Conservation (phyloP, 768 basidiomycete species). For the Pleurotus tuoliensis region DNA sequence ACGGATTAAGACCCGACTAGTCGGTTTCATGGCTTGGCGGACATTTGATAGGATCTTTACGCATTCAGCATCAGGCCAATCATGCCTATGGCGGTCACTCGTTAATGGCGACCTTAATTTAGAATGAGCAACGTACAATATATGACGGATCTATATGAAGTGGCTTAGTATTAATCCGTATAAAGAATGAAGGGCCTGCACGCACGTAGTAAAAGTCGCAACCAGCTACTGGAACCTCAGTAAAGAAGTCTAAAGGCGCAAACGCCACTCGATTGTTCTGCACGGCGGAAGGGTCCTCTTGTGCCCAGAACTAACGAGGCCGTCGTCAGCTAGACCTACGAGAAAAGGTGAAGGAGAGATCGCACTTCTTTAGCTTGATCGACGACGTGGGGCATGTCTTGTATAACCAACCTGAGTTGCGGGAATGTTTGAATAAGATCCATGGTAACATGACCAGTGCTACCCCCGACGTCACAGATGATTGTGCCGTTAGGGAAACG, state of each 20-base stretch:
- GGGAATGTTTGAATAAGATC: slow-evolving; percentile 28
- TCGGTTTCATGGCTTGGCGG: slow-evolving; percentile 22
- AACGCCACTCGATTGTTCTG: slow-evolving; percentile 14
- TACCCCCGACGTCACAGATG: slow-evolving; percentile 38
- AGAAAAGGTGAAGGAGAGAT: background rate
- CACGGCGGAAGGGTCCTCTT: background rate
- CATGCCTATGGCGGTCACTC: slow-evolving; percentile 18
- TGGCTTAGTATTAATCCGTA: no score
- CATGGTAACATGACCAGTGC: slow-evolving; percentile 31
- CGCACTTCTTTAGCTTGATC: slow-evolving; percentile 23
- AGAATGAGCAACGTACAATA: slow-evolving; percentile 2
- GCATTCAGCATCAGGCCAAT: slow-evolving; percentile 27
- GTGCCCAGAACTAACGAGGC: background rate
- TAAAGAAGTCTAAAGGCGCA: slow-evolving; percentile 22
- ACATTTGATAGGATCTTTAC: slow-evolving; percentile 24
- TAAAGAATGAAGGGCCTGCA: background rate
- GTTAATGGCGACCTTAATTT: background rate
- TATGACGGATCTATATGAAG: slow-evolving; percentile 9
- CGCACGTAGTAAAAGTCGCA: slow-evolving; percentile 23
- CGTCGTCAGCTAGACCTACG: background rate
- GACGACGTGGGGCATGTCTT: slow-evolving; percentile 30
- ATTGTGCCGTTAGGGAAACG: slow-evolving; percentile 20
- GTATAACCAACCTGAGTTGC: slow-evolving; percentile 30
- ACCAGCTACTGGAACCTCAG: slow-evolving; percentile 13
- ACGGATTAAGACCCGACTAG: slow-evolving; percentile 27